These are phyloP conservation scores for Zalaria sp. DNA, from an alignment of 2,329 filamentous ascomycete species.

Conservation along the genomic window DNA sequence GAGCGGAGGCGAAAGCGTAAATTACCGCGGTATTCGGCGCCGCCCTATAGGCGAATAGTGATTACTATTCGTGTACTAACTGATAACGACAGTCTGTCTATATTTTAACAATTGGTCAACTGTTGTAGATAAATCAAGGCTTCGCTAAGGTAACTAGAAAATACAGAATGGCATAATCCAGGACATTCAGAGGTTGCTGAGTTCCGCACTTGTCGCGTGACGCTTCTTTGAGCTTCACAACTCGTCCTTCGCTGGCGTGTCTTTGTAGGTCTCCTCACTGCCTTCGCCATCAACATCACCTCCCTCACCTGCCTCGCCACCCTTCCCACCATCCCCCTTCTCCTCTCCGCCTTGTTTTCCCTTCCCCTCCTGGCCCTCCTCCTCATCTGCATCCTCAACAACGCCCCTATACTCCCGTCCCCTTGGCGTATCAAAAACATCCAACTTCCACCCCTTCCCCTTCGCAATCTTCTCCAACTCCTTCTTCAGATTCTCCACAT, in stretches of 20 bases:
- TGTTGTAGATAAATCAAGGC: too few species aligned
- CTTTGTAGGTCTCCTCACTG: constrained; percentile 6
- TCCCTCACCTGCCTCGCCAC: constrained; percentile 2
- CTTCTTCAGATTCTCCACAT: constrained; percentile 54
- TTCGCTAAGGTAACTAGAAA: too few species aligned
- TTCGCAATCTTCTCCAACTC: constrained; percentile 56
- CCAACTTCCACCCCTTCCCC: constrained; percentile 64
- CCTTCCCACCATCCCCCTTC: constrained; percentile 16
- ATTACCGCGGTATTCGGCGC: too few species aligned
- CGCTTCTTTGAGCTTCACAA: background rate
- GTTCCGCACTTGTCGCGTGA: too few species aligned
- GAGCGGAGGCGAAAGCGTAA: too few species aligned
- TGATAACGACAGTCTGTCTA: too few species aligned
- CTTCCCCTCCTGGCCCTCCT: constrained; percentile 10
- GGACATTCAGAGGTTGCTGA: too few species aligned
- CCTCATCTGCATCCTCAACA: constrained; percentile 44
- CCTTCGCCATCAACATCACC: background rate
- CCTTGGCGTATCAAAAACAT: constrained; percentile 57
- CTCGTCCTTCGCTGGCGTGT: background rate
- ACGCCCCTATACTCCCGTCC: constrained; percentile 56
- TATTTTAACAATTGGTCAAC: too few species aligned
- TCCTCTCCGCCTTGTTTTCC: constrained; percentile 6
- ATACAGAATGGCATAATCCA: too few species aligned
- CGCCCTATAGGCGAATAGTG: too few species aligned
- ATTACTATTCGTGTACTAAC: too few species aligned